Evolutionary conservation across 2,329 filamentous ascomycete genomes (phyloP), one percentile per base, ranked within the genome.

Genomic region (Aspergillus bombycis): DNA sequence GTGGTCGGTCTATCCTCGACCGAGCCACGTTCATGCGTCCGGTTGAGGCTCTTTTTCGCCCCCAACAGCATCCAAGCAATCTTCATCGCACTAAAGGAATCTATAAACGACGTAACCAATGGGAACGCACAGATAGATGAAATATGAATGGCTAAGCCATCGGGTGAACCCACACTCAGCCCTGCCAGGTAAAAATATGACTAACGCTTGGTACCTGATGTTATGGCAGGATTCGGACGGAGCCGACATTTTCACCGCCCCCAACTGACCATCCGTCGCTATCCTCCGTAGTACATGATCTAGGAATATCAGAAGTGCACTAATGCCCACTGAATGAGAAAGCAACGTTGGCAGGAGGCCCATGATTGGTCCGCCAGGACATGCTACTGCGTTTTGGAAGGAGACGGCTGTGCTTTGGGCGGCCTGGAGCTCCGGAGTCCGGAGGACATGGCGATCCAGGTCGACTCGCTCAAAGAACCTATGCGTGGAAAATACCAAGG

Each of bases 261-360:
- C 34, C 14, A 36, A 36, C 12, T 8, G 3, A 16, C 34, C 7
- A 16, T 8, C 2, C 0, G 16, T 6, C 5, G 7, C 34, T 34
- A 14, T 34, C 12, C 32, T 34, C 0, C 32, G 32, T 34, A 14
- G 12, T 12, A 34, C 12, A 4, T 34, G 32, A 19, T 14, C 36
- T n/a, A n/a, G 38, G 8, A 41, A 6, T 4, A 16, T 7, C n/a
- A 10, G 38, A n/a, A 41, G 3, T 2, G 2, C 38, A 41, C 19
- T 19, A 41, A 41, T 1, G 1, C 2, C 1, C 16, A 10, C 38
- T n/a, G n/a, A n/a, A 16, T n/a, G 16, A 0, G 7, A 9, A 9
- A n/a, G 38, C 16, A n/a, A 41, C 1, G 38, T 41, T 8, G 38
- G 9, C 38, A n/a, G 38, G 19, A n/a, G 8, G 7, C 8, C 16